Conservation (phyloP, 371 early-diverging fungal genomes). For the Capillidium rhysosporum region DNA sequence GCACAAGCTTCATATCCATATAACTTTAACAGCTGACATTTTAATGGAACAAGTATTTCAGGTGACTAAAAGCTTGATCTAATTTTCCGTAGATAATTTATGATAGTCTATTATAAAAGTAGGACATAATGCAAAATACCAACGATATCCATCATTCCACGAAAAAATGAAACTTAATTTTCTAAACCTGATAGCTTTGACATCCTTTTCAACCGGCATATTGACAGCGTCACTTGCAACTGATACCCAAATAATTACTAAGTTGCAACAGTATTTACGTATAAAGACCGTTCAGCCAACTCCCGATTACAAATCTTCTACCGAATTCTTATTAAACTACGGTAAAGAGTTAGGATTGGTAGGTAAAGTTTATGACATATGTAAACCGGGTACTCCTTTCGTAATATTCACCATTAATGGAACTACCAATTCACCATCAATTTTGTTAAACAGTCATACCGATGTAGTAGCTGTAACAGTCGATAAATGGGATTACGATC, state of each 20-base stretch:
- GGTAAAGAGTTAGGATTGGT: slow-evolving; percentile 42
- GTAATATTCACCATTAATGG: slow-evolving; percentile 43
- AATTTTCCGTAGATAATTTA: too few relatives aligned
- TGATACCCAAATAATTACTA: slow-evolving; percentile 35
- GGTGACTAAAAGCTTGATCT: too few relatives aligned
- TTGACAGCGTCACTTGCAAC: too few relatives aligned
- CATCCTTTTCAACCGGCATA: too few relatives aligned
- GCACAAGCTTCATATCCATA: too few relatives aligned
- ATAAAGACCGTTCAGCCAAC: slow-evolving; percentile 59
- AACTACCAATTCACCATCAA: slow-evolving; percentile 21
- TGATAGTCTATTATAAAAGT: too few relatives aligned
- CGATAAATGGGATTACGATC: slow-evolving; percentile 38
- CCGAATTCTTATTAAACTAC: slow-evolving; percentile 27
- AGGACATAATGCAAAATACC: too few relatives aligned
- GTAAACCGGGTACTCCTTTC: slow-evolving; percentile 37
- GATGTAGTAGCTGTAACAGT: slow-evolving; percentile 69
- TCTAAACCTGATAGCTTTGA: too few relatives aligned
- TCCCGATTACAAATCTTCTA: slow-evolving; percentile 42
- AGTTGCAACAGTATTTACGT: slow-evolving; percentile 52
- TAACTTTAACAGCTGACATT: too few relatives aligned
- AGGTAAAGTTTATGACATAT: slow-evolving; percentile 22
- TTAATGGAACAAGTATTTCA: too few relatives aligned
- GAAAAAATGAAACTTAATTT: too few relatives aligned
- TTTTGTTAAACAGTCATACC: slow-evolving; percentile 60
- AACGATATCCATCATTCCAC: too few relatives aligned